These are phyloP conservation scores for Penicillium sp. DNA, from an alignment of 2,329 filamentous ascomycete species.

Conservation along the genomic window DNA sequence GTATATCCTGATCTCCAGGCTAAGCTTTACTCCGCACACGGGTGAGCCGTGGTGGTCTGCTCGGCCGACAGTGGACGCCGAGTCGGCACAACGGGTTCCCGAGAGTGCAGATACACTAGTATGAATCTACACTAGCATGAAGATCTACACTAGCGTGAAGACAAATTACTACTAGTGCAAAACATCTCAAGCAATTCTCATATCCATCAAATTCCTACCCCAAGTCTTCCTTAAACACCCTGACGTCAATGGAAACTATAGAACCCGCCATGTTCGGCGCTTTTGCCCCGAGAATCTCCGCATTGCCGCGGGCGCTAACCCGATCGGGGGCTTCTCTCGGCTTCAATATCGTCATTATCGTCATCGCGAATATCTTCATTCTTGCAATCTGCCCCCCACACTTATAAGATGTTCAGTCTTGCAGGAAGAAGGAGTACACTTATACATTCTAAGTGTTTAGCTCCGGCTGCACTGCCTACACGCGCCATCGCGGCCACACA, in stretches of 20 bases:
- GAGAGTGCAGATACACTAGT: not conserved
- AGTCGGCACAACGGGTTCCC: not conserved
- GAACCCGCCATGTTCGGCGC: constrained; percentile 4
- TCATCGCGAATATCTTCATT: constrained; percentile 10
- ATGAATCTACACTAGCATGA: not conserved
- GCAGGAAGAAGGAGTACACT: constrained; percentile 19
- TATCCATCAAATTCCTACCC: not conserved
- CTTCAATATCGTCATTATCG: constrained; percentile 12
- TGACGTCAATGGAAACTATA: not conserved
- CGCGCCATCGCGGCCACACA: constrained; percentile 11
- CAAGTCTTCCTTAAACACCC: not conserved
- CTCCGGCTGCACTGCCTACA: constrained; percentile 7
- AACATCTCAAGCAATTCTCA: not conserved
- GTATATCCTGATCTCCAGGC: not conserved
- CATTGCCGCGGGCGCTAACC: constrained; percentile 19
- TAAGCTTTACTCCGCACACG: not conserved
- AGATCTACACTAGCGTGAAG: not conserved
- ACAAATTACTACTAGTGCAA: not conserved
- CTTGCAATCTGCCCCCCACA: not conserved
- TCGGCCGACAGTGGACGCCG: not conserved
- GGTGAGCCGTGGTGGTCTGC: not conserved
- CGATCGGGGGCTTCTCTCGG: constrained; percentile 11
- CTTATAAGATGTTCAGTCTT: constrained; percentile 14
- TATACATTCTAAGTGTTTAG: constrained; percentile 19
- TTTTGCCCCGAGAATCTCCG: constrained; percentile 26